Percentiles rank a stretch among this genome's conserved stretches.
These are phyloP conservation scores for Balamuthia mandrillaris DNA, from an alignment of 208 protist genomes.

Conservation along the genomic window DNA sequence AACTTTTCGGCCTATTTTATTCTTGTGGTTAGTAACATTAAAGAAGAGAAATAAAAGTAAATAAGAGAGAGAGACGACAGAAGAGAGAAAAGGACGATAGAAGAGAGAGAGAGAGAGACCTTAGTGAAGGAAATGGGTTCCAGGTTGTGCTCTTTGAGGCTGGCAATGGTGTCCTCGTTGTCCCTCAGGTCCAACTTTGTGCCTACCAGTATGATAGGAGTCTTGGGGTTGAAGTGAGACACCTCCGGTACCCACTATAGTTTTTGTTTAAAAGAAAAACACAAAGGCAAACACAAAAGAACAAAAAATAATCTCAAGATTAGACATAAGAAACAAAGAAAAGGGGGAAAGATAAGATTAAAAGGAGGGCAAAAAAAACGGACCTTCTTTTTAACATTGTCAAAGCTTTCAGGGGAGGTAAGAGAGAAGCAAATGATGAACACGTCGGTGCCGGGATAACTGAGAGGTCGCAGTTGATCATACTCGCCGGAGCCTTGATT, in stretches of 20 bases:
- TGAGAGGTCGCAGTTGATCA: slow-evolving; percentile 65
- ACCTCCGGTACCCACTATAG: slow-evolving; percentile 55
- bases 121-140: slow-evolving; percentile 43
- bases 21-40: too few species aligned
- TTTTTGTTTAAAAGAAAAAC: background rate
- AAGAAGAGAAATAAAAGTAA: slow-evolving; percentile 29
- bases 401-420: slow-evolving; percentile 46
- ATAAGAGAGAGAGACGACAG: slow-evolving; percentile 18
- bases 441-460: slow-evolving; percentile 67
- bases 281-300: background rate
- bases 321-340: too few species aligned
- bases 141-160: slow-evolving; percentile 16
- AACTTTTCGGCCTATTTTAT: slow-evolving; percentile 48
- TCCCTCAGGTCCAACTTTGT: slow-evolving; percentile 56
- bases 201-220: slow-evolving; percentile 60
- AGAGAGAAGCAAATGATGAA: slow-evolving; percentile 75
- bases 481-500: slow-evolving; percentile 73
- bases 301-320: background rate
- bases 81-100: background rate
- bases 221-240: slow-evolving; percentile 29
- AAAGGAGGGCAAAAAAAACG: background rate
- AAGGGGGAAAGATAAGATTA: background rate
- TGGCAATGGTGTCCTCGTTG: slow-evolving; percentile 33
- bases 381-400: slow-evolving; percentile 62
- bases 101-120: slow-evolving; percentile 24